Evolutionary conservation across 2,329 filamentous ascomycete species (phyloP), one percentile per base, ranked within the genome.

Genomic region (Fusarium mexicanum): DNA sequence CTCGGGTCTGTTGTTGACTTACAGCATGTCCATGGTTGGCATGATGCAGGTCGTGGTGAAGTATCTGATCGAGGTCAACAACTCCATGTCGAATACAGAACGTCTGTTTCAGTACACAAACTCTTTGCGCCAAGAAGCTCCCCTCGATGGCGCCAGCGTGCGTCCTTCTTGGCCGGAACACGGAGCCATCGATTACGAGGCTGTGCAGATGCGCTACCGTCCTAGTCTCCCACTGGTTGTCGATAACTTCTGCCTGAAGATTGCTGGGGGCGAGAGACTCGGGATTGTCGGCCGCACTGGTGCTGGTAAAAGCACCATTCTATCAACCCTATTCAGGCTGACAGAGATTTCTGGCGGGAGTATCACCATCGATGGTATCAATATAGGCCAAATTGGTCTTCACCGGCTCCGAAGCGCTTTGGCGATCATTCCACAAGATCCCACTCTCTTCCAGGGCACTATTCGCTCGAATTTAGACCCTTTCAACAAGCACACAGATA

Each of bases 391-490:
- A 74, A 88, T 95, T 76, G 88, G 87, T 50, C 86, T 95, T 0
- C 86, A 91, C 61, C 89, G 92, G 59, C 85, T 96, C 14, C 89
- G 93, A n/a, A 91, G 89, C 18, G 87, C 92, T 1, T 82, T 96
- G 1, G 91, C 92, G 35, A 94, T 96, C 75, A 95, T 96, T 59
- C 93, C 94, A 1, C 92, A 87, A 93, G 95, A 75, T 31, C 93
- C 93, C 0, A 92, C 95, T 1, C 86, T 96, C 13, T 95, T 96
- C 82, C 93, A 91, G 2, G 94, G 94, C 22, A 94, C 93, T 0
- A 85, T 96, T 18, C 87, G 93, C 35, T 90, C 87, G 40, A 96
- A 95, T 76, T 85, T 96, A 9, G 58, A 61, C 17, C 61, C 61
- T 6, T 65, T 57, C 20, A 26, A 48, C 3, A 46, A 38, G n/a